Evolutionary conservation across 352 stramenopile genomes (phyloP).

Genomic region (Phytophthora macrochlamydospora): DNA sequence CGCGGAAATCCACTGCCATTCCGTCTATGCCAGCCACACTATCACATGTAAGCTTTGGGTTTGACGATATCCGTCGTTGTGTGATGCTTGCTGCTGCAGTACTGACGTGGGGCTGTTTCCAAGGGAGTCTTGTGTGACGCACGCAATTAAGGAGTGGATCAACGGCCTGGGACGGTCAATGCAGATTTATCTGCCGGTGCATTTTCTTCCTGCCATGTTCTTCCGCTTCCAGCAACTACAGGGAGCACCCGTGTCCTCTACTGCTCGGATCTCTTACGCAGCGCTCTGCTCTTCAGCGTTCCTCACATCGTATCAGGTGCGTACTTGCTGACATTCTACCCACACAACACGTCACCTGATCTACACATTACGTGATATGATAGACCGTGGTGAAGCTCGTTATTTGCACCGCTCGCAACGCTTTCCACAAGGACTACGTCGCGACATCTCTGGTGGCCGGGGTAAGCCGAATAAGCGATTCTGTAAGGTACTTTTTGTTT

Average conservation of each 20-base stretch:
- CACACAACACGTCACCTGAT: too few relatives aligned
- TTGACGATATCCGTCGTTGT: background rate
- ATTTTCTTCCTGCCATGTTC: slow-evolving; percentile 76
- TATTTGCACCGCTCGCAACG: slow-evolving; percentile 76
- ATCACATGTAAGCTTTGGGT: slow-evolving; percentile 68
- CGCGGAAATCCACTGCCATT: slow-evolving; percentile 52
- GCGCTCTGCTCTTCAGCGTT: slow-evolving; percentile 83
- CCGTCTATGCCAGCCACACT: slow-evolving; percentile 83
- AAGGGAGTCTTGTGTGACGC: slow-evolving; percentile 80
- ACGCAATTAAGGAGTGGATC: slow-evolving; percentile 79
- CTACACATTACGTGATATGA: background rate
- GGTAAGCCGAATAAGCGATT: slow-evolving; percentile 35
- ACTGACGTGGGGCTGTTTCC: background rate
- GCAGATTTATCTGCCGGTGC: slow-evolving; percentile 84
- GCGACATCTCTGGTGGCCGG: slow-evolving; percentile 53
- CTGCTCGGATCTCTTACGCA: slow-evolving; percentile 58
- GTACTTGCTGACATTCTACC: background rate
- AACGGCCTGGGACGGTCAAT: slow-evolving; percentile 68
- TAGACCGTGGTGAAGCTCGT: slow-evolving; percentile 78
- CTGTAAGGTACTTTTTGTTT: background rate
- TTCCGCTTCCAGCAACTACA: slow-evolving; percentile 76
- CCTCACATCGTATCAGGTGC: slow-evolving; percentile 83
- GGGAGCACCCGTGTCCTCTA: slow-evolving; percentile 48
- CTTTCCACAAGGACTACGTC: slow-evolving; percentile 66
- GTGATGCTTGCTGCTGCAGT: background rate